Evolutionary conservation across 768 basidiomycete species (phyloP), one percentile per base, ranked within the genome.

Genomic region (Cubamyces lactineus): DNA sequence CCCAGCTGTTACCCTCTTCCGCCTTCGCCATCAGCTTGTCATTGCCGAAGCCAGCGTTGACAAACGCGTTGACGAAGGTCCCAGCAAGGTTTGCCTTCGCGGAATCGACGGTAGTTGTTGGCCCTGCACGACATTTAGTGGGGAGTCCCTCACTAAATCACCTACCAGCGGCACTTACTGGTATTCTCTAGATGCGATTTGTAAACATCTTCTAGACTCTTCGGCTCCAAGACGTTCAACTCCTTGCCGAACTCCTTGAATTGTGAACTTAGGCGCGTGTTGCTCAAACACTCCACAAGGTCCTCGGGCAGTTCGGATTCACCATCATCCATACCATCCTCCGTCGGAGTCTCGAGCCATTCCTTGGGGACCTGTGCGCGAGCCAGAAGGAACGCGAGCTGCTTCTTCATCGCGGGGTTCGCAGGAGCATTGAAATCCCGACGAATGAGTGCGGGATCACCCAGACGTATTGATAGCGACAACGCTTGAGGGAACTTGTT

Each of bases 21-120:
- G 95, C 96, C 71, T 89, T 90, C 5, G 96, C 94, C 93, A 99
- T 96, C 56, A 99, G 84, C 73, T 97, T 98, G 74, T 99, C 97
- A 73, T 99, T 99, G 23, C 94, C 95, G 71, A 96, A 99, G 0
- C 96, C 97, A 46, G 95, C 96, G 70, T 99, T 99, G 54, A 98
- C 96, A 63, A 98, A 99, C 1, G 95, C 97, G 70, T 99, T 98
- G 64, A 99, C 97, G 66, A 98, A 98, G 1, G 96, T 97, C 3
- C 94, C 92, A 0, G 97, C 96, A 61, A 98, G 77, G 75, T 98
- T 98, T 46, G 89, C 94, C 60, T 92, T 84, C 23, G 97, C 96
- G 6, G 96, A 97, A 70, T 98, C 96, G 50, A 97, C 87, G 2
- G 89, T 81, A 3, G 87, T 83, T 13, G 88, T 78, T 30, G 87